Evolutionary conservation across 2,329 filamentous ascomycete species (phyloP).

Genomic region (Dichotomopilus funicola): DNA sequence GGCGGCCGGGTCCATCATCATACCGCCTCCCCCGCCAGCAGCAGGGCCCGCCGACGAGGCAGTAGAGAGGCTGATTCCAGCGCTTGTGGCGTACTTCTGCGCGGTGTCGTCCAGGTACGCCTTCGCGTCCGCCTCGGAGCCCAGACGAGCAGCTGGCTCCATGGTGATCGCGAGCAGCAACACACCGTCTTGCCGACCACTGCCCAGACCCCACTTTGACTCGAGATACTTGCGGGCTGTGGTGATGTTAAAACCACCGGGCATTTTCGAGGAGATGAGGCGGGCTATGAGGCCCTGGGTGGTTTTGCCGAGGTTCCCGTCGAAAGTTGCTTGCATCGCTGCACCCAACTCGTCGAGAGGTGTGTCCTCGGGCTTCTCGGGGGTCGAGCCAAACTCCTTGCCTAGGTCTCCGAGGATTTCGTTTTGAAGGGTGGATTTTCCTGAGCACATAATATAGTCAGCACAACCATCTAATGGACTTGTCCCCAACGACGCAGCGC

Average conservation of each 20-base stretch:
- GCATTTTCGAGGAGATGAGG: constrained; percentile 98
- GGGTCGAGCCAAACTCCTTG: constrained; percentile 97
- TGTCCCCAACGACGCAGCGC: neutral
- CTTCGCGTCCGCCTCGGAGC: constrained; percentile 86
- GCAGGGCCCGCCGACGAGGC: constrained; percentile 67
- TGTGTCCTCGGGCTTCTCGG: constrained; percentile 96
- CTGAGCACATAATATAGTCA: constrained; percentile 39
- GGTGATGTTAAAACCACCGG: constrained; percentile 98
- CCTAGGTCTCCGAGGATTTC: constrained; percentile 96
- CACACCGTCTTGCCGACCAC: constrained; percentile 85
- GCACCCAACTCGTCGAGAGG: constrained; percentile 92
- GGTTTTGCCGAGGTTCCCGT: constrained; percentile 95
- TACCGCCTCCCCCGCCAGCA: constrained; percentile 66
- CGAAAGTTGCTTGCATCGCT: constrained; percentile 97
- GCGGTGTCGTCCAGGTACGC: constrained; percentile 81
- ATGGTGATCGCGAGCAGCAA: constrained; percentile 84
- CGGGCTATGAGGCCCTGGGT: constrained; percentile 88
- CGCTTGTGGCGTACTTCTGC: constrained; percentile 80
- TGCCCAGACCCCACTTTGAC: constrained; percentile 80
- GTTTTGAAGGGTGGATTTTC: constrained; percentile 97
- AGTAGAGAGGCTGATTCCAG: constrained; percentile 77
- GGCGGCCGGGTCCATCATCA: constrained; percentile 99
- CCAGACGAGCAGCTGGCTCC: constrained; percentile 83
- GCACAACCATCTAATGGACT: neutral
- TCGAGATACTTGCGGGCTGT: constrained; percentile 91